Conservation (phyloP, 306 rosid genomes). For the Clitoria ternatea region DNA sequence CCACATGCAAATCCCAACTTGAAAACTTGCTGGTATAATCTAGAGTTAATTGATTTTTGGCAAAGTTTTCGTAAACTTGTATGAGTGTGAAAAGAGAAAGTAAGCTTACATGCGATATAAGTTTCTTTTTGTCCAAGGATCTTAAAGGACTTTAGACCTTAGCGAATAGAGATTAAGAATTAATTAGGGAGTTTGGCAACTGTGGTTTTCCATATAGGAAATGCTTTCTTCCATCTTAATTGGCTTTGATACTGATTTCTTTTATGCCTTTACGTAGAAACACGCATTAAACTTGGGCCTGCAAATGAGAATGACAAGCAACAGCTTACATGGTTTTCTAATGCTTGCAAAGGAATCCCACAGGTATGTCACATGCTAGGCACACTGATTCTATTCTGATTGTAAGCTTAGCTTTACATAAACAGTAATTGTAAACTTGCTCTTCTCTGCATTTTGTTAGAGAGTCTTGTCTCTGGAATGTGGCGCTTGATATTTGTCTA, state of each 20-base stretch:
- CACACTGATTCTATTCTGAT: conserved; percentile 8
- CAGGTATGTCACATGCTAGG: conserved; percentile 46
- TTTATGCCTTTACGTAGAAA: conserved; percentile 46
- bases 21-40: not conserved
- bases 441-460: not conserved
- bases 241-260: conserved; percentile 24
- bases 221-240: conserved; percentile 8
- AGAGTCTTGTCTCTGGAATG: conserved; percentile 12
- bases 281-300: conserved; percentile 81
- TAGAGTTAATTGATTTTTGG: not conserved
- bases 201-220: conserved; percentile 11
- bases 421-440: conserved; percentile 12
- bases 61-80: not conserved
- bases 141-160: not conserved
- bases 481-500: conserved; percentile 9
- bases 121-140: not conserved
- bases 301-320: conserved; percentile 67
- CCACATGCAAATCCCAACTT: not conserved
- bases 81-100: not conserved
- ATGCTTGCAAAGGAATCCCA: conserved; percentile 99
- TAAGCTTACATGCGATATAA: not conserved
- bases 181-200: not conserved
- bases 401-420: not conserved
- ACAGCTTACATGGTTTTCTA: conserved; percentile 78
- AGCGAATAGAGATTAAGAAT: not conserved